Base-by-base conservation (phyloP, 176 grass and related monocot genomes). In the Aegilops longissima region DNA sequence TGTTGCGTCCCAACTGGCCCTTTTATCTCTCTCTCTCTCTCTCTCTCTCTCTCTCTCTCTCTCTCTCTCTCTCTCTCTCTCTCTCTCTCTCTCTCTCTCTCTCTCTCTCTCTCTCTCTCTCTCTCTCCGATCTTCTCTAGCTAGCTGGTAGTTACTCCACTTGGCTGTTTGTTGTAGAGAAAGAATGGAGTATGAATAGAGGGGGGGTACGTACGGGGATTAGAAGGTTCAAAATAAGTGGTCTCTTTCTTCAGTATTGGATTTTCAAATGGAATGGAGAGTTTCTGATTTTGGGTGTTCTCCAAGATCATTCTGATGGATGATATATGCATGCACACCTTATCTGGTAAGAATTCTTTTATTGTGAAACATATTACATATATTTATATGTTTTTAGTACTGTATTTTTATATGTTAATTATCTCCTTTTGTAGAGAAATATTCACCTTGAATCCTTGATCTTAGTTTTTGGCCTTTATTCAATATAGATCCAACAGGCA, bases 81-180 rank as follows among this genome's bases (percentile, higher is more conserved):
- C n/a, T n/a, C n/a, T n/a, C n/a, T n/a, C n/a, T n/a, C n/a, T n/a
- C n/a, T n/a, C n/a, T n/a, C n/a, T n/a, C n/a, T 42, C 33, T 63
- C 52, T 56, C 52, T 20, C 52, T 20, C 52, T 54, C 51, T 52
- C 49, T 52, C 45, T 42, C 33, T 63, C 52, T 58, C 52, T 20
- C 52, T 20, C 52, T 56, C 51, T 52, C 49, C 17, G 38, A 27
- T 59, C 14, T 36, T 70, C 61, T 35, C 35, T 80, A 38, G 82
- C 54, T 84, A 79, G 36, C 39, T 66, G 58, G 9, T 75, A 38
- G 31, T 58, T 56, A 56, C 52, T 56, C 69, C 66, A 33, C 47
- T 87, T 39, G 44, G 45, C 34, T 49, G 67, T 84, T 87, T 87
- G 76, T 80, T 89, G 42, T 69, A 21, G 77, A 87, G 73, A 88